These are phyloP conservation scores for Zanthoxylum bungeanum DNA, from an alignment of 345 rosid species.

Conservation along the genomic window DNA sequence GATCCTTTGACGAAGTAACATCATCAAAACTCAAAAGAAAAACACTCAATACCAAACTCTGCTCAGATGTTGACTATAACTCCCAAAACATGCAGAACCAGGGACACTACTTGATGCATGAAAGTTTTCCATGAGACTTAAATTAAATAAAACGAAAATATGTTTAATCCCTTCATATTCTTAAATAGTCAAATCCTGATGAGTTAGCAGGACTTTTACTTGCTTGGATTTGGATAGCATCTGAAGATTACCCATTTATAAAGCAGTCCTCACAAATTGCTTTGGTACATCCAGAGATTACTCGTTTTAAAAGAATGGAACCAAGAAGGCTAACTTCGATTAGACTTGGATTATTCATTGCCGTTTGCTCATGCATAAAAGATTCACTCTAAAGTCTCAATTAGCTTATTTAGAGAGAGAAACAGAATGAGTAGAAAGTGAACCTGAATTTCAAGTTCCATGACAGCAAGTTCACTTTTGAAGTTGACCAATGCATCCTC, in stretches of 20 bases:
- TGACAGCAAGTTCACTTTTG: conserved; percentile 73
- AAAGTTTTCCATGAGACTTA: background rate
- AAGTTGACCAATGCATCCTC: conserved; percentile 60
- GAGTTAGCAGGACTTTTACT: background rate
- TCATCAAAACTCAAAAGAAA: background rate
- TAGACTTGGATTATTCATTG: background rate
- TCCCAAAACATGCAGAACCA: background rate
- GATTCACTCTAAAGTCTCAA: background rate
- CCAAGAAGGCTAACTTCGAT: background rate
- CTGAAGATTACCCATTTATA: background rate
- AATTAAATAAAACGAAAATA: background rate
- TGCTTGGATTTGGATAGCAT: conserved; percentile 2
- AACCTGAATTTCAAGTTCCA: conserved; percentile 89
- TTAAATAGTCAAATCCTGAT: background rate
- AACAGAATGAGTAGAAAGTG: background rate
- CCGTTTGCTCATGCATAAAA: background rate
- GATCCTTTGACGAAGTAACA: too few species aligned
- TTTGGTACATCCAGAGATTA: background rate
- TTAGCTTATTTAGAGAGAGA: background rate
- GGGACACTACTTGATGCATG: background rate
- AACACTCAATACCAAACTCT: background rate
- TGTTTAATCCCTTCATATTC: background rate
- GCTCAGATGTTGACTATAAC: background rate
- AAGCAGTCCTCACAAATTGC: background rate
- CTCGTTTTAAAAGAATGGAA: background rate